Evolutionary conservation across 176 grass and related monocot species (phyloP), one percentile per base, ranked within the genome.

Genomic region (Secale cereale): DNA sequence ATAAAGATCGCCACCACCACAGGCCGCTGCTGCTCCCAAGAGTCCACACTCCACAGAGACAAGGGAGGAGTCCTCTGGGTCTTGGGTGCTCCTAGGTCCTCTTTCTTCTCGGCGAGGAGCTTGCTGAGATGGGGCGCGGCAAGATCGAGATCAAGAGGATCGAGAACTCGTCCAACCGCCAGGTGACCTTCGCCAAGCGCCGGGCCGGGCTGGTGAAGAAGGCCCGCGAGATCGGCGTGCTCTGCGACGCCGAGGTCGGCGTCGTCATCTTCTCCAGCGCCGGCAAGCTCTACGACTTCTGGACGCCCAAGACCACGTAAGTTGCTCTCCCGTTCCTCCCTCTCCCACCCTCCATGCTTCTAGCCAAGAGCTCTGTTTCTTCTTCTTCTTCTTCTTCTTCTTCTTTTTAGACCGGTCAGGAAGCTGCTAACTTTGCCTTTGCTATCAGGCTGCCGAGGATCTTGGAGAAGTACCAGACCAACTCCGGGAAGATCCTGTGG

Each of bases 121-220:
- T 78, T 36, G 26, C 7, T 14, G 52, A 41, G 48, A 97, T 98
- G 96, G 96, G 96, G 43, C 91, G 93, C 11, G 96, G 93, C 20
- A 98, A 98, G 91, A 98, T 98, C 59, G 93, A 98, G 96, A 95
- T 98, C 65, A 95, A 92, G 93, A 90, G 93, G 83, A 98, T 98
- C 86, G 96, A 98, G 93, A 98, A 95, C 91, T 86, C 93, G 20
- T 93, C 89, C 54, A 98, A 95, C 78, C 86, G 96, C 13, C 91
- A 95, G 69, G 93, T 98, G 27, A 98, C 96, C 72, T 95, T 98
- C 91, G 87, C 91, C 68, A 98, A 95, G 91, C 86, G 96, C 56
- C 88, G 92, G 8, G 91, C 89, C 52, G 96, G 96, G 77, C 80
- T 98, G 30, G 75, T 95, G 81, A 98, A 98, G 91, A 98, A 98